Evolutionary conservation across 192 early-diverging fungal species (phyloP), one percentile per base, ranked within the genome.

Genomic region (Dissophora ornata): DNA sequence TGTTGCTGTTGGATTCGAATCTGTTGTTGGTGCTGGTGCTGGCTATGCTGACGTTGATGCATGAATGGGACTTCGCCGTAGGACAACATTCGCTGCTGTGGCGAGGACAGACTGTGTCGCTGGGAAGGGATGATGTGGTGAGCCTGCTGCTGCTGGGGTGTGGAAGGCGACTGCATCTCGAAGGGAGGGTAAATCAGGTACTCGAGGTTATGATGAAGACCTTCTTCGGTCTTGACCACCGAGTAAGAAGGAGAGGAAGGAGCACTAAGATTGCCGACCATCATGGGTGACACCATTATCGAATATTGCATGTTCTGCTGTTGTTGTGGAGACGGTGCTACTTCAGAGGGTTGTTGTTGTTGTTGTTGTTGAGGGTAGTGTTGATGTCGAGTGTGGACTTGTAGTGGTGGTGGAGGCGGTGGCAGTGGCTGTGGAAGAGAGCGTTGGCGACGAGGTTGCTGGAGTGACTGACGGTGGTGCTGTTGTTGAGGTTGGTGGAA

Each of bases 11-110:
- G 44, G 22, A 34, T 24, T 21, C 40, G 36, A 6, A 38, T 30
- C 36, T 60, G 57, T 24, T 61, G 69, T 29, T 73, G 70, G 33
- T 74, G 69, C 19, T 73, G 70, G 33, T 74, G 67, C 15, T 71
- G 57, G 18, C 41, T 38, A 11, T 61, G 68, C 7, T 68, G 66
- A 2, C 46, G 65, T 9, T 67, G 65, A 10, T 73, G 69, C 53
- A 73, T 57, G n/a, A 73, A 33, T 1, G 61, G 25, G 15, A 64
- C 45, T 0, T 64, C 61, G n/a, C 47, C 26, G 28, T 62, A 77
- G 9, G 64, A 60, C 4, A 62, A 15, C 44, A 67, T 67, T 9
- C 73, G 57, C 24, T 67, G 71, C 3, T 60, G 73, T 25, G 34
- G 46, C 16, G 47, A 26, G 8, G 56, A 30, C 1, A 66, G 56